Percentiles rank a stretch among this genome's conserved stretches.
These are phyloP conservation scores for Ganoderma sinense DNA, from an alignment of 1,284 basidiomycete genomes.

Conservation along the genomic window DNA sequence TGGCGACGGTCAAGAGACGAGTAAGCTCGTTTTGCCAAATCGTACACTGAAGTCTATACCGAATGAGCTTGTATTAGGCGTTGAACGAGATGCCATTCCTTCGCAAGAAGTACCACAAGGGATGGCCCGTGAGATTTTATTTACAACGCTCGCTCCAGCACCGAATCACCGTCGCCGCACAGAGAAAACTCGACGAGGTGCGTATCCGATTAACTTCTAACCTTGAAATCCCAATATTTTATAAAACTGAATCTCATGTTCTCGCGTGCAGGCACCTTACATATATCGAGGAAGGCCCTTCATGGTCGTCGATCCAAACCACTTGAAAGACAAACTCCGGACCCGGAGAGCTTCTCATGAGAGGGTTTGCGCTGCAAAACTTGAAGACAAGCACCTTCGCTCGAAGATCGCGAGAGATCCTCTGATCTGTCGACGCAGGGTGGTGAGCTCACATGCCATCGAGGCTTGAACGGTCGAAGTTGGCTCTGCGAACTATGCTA, in stretches of 20 bases:
- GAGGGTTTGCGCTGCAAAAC: neutral
- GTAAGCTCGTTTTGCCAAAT: neutral
- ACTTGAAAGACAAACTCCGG: neutral
- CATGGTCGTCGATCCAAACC: neutral
- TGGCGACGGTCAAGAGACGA: neutral
- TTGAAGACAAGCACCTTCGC: neutral
- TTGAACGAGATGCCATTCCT: conserved; percentile 6
- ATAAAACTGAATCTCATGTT: neutral
- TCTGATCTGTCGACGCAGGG: neutral
- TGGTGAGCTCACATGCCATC: neutral
- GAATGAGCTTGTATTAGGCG: neutral
- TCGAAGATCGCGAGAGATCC: neutral
- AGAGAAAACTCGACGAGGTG: neutral
- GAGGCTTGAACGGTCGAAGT: too few relatives aligned
- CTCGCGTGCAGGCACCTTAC: neutral
- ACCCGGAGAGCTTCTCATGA: neutral
- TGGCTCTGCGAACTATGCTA: conserved; percentile 8
- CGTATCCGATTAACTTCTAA: neutral
- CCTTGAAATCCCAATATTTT: too few relatives aligned
- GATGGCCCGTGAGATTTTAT: conserved; percentile 11
- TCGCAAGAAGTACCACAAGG: neutral
- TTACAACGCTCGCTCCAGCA: conserved; percentile 2
- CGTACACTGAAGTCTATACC: too few relatives aligned
- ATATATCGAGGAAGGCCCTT: neutral
- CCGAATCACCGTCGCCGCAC: neutral